Conservation (phyloP, 495 filamentous ascomycete species). For the Tuber umbilicatum region DNA sequence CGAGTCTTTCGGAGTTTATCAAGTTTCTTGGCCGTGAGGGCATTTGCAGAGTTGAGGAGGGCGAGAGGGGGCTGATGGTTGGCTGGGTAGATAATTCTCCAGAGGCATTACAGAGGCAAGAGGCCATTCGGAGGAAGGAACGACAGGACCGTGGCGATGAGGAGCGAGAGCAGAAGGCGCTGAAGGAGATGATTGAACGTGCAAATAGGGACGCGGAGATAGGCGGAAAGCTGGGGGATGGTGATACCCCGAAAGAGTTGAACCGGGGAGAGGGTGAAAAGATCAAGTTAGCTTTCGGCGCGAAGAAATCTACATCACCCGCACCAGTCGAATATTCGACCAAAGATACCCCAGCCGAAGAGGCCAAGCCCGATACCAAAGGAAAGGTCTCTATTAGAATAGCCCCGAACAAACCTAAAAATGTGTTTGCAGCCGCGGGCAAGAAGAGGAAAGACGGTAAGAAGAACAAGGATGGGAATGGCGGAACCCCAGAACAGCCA, state of each 20-base stretch:
- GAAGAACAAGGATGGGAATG: constrained; percentile 49
- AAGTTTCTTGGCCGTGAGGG: constrained; percentile 77
- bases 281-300: constrained; percentile 68
- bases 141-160: constrained; percentile 82
- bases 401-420: constrained; percentile 58
- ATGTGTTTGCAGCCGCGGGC: constrained; percentile 63
- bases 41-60: constrained; percentile 79
- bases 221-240: constrained; percentile 47
- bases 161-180: constrained; percentile 70
- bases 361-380: constrained; percentile 26
- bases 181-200: constrained; percentile 70
- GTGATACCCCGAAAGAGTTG: constrained; percentile 49
- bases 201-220: constrained; percentile 55
- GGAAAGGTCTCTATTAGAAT: constrained; percentile 57
- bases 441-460: constrained; percentile 53
- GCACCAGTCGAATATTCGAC: constrained; percentile 2
- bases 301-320: constrained; percentile 20
- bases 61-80: constrained; percentile 78
- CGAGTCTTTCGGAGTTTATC: constrained; percentile 75
- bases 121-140: constrained; percentile 76
- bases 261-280: constrained; percentile 74
- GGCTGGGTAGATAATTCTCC: constrained; percentile 86
- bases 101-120: constrained; percentile 69
- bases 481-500: constrained; percentile 54
- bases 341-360: constrained; percentile 32